Base-by-base conservation (phyloP, 2,329 filamentous ascomycete species). In the Neonectria hederae region DNA sequence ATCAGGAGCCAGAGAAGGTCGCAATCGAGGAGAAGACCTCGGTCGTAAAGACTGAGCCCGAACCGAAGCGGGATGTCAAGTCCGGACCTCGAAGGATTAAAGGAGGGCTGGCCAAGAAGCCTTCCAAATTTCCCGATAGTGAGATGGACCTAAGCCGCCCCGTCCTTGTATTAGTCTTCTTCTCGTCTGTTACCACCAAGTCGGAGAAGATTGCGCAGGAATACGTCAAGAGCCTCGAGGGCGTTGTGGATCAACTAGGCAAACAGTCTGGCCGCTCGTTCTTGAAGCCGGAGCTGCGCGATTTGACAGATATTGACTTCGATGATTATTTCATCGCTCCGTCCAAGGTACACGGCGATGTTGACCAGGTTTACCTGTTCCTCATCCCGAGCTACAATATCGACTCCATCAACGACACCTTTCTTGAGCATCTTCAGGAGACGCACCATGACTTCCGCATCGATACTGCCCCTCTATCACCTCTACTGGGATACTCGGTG, bases 391-490 rank as follows among this genome's bases (percentile, higher is more conserved):
- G 92, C 67, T 98, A 97, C 83, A 97, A 98, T 75, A 97, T 97
- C 74, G 95, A 97, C 74, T 95, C 92, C 8, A 92, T 97, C 69
- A 88, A 97, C 70, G 92, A 94, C 74, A 95, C 89, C 17, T 94
- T 98, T 76, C 83, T 98, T 24, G 89, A 93, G 68, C 93, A 97
- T 76, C 82, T 99, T 6, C 86, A 92, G 75, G 95, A 99, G 77
- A 98, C 94, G 0, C 95, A 98, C 76, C 89, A 98, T 80, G 96
- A 99, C 78, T 98, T 98, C 83, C 89, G 95, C 62, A 97, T 99
- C 69, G 94, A 98, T 73, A 97, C 94, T 0, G 90, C 92, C 0
- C 91, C 96, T 0, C 80, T 99, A 51, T 89, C 90, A 0, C 81
- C 84, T 1, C 79, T 98, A 17, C 82, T 94, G 2, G 95, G 95